phyloP scores from a whole-genome alignment of 2,329 filamentous ascomycete genomes.

The Paecilomyces formosus region DNA sequence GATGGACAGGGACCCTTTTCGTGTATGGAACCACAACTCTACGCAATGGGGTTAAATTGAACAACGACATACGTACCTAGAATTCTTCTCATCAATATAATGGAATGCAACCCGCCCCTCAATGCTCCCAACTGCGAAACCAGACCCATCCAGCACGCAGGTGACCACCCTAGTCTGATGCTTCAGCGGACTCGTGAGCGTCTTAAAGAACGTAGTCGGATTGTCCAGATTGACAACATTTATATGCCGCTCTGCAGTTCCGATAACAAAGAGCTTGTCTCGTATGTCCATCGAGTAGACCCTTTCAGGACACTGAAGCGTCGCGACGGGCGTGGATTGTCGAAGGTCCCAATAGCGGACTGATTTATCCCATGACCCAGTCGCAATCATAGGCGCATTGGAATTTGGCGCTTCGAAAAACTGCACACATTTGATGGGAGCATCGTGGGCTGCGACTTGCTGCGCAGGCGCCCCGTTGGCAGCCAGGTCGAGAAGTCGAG shows the following conservation, averaged over 20 bases:
- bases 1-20: too few relatives aligned
- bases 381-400: constrained; percentile 66
- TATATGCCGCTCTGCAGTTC: constrained; percentile 79
- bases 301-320: constrained; percentile 25
- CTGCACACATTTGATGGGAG: constrained; percentile 56
- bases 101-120: constrained; percentile 86
- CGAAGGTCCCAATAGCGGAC: constrained; percentile 36
- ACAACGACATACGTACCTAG: constrained; percentile 15
- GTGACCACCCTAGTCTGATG: constrained; percentile 84
- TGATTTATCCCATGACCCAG: constrained; percentile 49
- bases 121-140: constrained; percentile 80
- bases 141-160: constrained; percentile 76
- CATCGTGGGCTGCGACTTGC: constrained; percentile 69
- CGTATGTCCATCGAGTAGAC: constrained; percentile 72
- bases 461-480: constrained; percentile 39
- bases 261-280: constrained; percentile 70
- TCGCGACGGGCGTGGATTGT: constrained; percentile 17
- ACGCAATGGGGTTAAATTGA: too few relatives aligned
- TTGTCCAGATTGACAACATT: constrained; percentile 75
- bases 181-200: constrained; percentile 76
- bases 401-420: constrained; percentile 62
- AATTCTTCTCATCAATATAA: constrained; percentile 82
- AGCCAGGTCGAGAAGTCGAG: constrained; percentile 68
- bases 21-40: too few relatives aligned
- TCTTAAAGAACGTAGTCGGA: constrained; percentile 77